Percentiles rank a stretch among this genome's conserved stretches.
These are phyloP conservation scores for Pseudocercospora macadamiae DNA, from an alignment of 2,329 filamentous ascomycete species.

Conservation along the genomic window DNA sequence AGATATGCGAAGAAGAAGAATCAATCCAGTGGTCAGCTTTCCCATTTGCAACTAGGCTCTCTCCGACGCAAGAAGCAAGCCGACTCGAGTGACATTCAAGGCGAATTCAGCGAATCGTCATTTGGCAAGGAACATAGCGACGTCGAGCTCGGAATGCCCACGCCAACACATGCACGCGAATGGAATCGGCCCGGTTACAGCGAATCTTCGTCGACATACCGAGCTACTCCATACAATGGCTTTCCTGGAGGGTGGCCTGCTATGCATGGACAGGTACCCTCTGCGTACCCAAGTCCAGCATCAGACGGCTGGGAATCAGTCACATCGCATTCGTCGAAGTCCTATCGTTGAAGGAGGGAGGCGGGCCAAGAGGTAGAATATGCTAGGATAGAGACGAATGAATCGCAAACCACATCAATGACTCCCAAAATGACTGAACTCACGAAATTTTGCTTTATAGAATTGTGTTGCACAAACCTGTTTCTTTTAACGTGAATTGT, in stretches of 20 bases:
- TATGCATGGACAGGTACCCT: neutral
- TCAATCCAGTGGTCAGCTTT: constrained; percentile 1
- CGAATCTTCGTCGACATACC: neutral
- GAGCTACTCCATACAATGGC: neutral
- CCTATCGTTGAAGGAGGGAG: no score
- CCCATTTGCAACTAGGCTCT: constrained; percentile 4
- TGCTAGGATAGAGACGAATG: no score
- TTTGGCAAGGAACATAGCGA: neutral
- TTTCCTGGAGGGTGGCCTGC: neutral
- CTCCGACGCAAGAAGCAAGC: neutral
- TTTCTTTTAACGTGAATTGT: neutral
- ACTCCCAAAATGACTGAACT: no score
- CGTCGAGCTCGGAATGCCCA: neutral
- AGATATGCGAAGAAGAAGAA: neutral
- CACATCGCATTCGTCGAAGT: no score
- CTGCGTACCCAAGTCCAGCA: neutral
- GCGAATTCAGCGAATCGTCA: neutral
- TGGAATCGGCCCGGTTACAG: constrained; percentile 4
- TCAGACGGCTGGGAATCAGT: neutral
- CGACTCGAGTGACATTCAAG: neutral
- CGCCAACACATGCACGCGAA: neutral
- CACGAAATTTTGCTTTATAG: no score
- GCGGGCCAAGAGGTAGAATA: no score
- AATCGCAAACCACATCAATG: no score
- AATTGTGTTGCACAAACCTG: neutral